These are phyloP conservation scores for Stereum hirsutum DNA, from an alignment of 1,284 basidiomycete genomes.

Conservation along the genomic window DNA sequence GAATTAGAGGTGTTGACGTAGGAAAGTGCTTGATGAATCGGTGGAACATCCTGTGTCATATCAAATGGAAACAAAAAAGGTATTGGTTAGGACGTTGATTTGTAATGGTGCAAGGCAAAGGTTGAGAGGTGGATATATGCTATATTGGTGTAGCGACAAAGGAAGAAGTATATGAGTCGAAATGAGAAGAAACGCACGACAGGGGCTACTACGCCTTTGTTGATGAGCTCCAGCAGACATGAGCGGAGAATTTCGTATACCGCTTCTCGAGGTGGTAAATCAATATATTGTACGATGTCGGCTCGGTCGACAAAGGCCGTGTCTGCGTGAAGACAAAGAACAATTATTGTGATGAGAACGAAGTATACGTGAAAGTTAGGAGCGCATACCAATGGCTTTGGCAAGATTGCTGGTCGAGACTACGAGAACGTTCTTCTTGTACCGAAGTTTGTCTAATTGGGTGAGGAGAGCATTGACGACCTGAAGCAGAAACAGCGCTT, in stretches of 20 bases:
- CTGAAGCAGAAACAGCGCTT: slow-evolving; percentile 27
- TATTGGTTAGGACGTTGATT: neutral
- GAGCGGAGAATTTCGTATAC: slow-evolving; percentile 90
- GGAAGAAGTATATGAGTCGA: no score
- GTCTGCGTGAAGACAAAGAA: slow-evolving; percentile 40
- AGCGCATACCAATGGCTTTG: slow-evolving; percentile 77
- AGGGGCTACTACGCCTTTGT: slow-evolving; percentile 58
- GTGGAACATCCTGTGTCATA: slow-evolving; percentile 50
- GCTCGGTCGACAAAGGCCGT: slow-evolving; percentile 94
- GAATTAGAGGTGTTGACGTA: no score
- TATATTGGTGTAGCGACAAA: no score
- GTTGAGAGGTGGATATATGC: no score
- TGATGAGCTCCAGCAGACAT: slow-evolving; percentile 76
- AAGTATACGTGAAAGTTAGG: neutral
- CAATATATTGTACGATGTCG: slow-evolving; percentile 93
- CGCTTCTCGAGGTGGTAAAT: slow-evolving; percentile 82
- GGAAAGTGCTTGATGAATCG: slow-evolving; percentile 30
- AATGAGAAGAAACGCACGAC: slow-evolving; percentile 34
- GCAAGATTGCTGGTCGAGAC: slow-evolving; percentile 97
- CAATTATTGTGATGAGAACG: neutral
- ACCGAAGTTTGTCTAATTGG: slow-evolving; percentile 92
- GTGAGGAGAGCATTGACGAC: slow-evolving; percentile 97
- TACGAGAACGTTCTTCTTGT: slow-evolving; percentile 88
- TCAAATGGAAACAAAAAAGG: no score
- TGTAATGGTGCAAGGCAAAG: no score